These are phyloP conservation scores for Wickerhamiella sergipiensis DNA, from an alignment of 805 yeast genomes.

Conservation along the genomic window DNA sequence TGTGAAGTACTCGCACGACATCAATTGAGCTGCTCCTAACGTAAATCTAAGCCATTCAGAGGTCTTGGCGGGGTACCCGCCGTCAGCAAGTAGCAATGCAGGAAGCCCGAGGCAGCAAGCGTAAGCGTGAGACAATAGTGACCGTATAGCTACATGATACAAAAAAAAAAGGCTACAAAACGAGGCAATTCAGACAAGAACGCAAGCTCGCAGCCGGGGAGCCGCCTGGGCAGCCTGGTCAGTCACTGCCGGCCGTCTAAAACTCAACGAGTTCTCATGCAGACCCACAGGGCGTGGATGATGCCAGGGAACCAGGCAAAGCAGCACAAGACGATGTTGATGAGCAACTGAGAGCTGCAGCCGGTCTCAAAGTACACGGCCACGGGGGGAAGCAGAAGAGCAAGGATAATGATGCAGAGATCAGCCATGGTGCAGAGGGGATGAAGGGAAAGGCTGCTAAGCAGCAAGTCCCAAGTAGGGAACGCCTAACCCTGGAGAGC, in stretches of 20 bases:
- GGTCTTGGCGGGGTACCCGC: background rate
- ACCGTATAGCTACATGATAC: background rate
- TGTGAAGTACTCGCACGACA: background rate
- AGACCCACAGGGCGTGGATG: constrained; percentile 26
- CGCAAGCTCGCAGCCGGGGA: background rate
- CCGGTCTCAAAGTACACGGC: constrained; percentile 52
- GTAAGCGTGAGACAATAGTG: background rate
- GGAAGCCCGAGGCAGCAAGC: no score
- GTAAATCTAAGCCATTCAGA: no score
- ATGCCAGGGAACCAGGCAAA: constrained; percentile 63
- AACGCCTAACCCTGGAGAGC: background rate
- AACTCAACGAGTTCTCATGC: background rate
- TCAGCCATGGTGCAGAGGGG: constrained; percentile 3
- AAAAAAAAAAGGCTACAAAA: background rate
- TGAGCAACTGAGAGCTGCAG: constrained; percentile 32
- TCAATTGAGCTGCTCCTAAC: background rate
- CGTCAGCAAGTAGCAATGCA: no score
- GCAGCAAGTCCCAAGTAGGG: background rate
- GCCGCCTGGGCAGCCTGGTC: background rate
- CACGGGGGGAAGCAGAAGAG: constrained; percentile 44
- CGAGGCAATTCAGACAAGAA: no score
- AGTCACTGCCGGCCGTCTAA: background rate
- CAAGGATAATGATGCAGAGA: constrained; percentile 19
- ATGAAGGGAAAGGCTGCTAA: background rate
- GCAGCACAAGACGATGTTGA: constrained; percentile 53